Conservation (phyloP, 495 filamentous ascomycete genomes). For the Annulohypoxylon stygium region DNA sequence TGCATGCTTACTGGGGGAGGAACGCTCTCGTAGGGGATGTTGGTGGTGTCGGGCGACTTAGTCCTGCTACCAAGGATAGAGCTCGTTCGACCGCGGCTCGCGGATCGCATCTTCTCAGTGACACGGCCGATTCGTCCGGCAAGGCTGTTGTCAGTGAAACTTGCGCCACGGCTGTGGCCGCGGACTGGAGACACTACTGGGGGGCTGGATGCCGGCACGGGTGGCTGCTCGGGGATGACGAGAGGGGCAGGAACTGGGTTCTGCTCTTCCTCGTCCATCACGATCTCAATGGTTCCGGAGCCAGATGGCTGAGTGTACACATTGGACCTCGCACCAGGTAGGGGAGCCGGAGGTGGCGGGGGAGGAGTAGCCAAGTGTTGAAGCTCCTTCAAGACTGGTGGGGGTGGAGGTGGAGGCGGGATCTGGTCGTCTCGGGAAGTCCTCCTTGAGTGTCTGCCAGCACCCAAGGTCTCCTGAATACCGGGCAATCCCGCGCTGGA, state of each 20-base stretch:
- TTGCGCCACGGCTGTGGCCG: slow-evolving; percentile 74
- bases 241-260: slow-evolving; percentile 45
- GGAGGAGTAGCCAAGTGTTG: slow-evolving; percentile 81
- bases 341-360: slow-evolving; percentile 75
- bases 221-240: slow-evolving; percentile 22
- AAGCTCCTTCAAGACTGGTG: slow-evolving; percentile 81
- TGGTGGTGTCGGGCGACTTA: slow-evolving; percentile 57
- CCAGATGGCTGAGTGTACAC: slow-evolving; percentile 61
- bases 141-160: slow-evolving; percentile 73
- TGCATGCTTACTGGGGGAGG: slow-evolving; percentile 52
- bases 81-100: slow-evolving; percentile 66
- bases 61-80: slow-evolving; percentile 51
- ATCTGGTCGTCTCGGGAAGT: slow-evolving; percentile 59
- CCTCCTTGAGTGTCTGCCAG: slow-evolving; percentile 53
- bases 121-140: slow-evolving; percentile 73
- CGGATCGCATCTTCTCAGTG: slow-evolving; percentile 77
- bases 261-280: slow-evolving; percentile 73
- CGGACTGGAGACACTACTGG: slow-evolving; percentile 48
- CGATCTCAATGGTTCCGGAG: slow-evolving; percentile 78
- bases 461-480: slow-evolving; percentile 76
- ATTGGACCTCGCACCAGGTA: slow-evolving; percentile 52
- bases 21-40: slow-evolving; percentile 70
- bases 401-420: slow-evolving; percentile 64
- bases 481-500: slow-evolving; percentile 48
- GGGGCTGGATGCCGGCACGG: slow-evolving; percentile 31